Evolutionary conservation across 106 monocot genomes (phyloP), one percentile per base, ranked within the genome.

Genomic region (Platanthera zijinensis): DNA sequence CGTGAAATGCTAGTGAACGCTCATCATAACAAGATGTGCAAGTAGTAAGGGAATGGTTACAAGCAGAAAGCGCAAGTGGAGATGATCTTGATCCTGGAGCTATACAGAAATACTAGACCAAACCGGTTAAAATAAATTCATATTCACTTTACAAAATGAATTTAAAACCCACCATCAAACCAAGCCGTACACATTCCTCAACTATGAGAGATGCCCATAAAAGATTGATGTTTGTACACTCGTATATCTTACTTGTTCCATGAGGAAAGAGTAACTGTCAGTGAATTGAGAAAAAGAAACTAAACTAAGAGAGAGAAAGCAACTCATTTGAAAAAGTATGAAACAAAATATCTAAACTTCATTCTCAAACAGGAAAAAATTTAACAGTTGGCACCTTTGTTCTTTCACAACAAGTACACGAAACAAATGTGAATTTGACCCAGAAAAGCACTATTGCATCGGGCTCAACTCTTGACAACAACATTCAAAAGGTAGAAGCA

Each of bases 11-110:
- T 72, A 96, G 87, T 76, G 96, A 96, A 11, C 96, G 86, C 75
- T 96, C 96, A 80, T 96, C 96, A 89, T 81, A 93, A 81, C 90
- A 90, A 57, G 96, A 96, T 71, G 85, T 84, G 63, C 96, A 96
- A 13, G 85, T 96, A 32, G 96, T 85, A 25, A 75, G 80, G 52
- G 88, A 78, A 93, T 96, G 96, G 75, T 71, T 28, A 15, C 83
- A 83, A 71, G 96, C 96, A 86, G 84, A 74, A 84, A 96, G 61
- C 51, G 96, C 89, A 80, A 96, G 96, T 84, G 96, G 96, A 71
- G 93, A 93, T 64, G 96, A 96, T 84, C 96, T 86, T 74, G 96
- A 96, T 74, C 96, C 96, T 83, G 95, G 95, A 75, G 95, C 95
- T 86, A 95, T 92, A 82, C 95, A 95, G 73, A 92, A 95, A 75